A percentile compares a stretch with the other conserved stretches of the same genome.
phyloP scores from a whole-genome alignment of 2,329 filamentous ascomycete genomes.

The Cladosporium phlei region DNA sequence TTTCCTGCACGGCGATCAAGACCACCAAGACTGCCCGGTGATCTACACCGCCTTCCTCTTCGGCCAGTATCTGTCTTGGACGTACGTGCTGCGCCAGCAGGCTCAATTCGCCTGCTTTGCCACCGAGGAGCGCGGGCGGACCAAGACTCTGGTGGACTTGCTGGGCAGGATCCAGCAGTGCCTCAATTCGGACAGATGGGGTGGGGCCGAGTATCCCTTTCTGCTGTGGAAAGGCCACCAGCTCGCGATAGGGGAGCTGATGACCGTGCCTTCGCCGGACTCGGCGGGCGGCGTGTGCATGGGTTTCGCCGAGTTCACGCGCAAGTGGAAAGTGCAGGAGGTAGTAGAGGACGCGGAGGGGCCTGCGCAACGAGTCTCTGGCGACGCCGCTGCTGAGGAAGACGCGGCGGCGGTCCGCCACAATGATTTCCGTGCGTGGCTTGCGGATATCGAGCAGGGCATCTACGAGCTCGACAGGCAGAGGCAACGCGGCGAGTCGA shows the following conservation, averaged over 20 bases:
- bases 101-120: constrained; percentile 5
- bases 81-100: neutral
- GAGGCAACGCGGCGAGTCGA: neutral
- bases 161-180: neutral
- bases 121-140: neutral
- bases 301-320: constrained; percentile 4
- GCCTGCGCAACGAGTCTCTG: too few species aligned
- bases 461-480: neutral
- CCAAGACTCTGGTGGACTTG: neutral
- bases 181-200: neutral
- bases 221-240: constrained; percentile 10
- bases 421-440: neutral
- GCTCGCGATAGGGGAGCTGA: constrained; percentile 1
- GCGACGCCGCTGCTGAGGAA: too few species aligned
- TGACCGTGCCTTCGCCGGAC: neutral
- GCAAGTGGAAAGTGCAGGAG: constrained; percentile 7
- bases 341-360: neutral
- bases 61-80: constrained; percentile 6
- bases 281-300: neutral
- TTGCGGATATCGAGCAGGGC: neutral
- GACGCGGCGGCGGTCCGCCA: too few species aligned
- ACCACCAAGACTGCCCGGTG: constrained; percentile 3
- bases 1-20: neutral
- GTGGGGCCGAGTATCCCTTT: neutral
- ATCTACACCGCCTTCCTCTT: constrained; percentile 8